Percentiles rank a stretch among this genome's conserved stretches.
Evolutionary conservation across 257 asterid species (phyloP).

Genomic region (Solanum appendiculatum): DNA sequence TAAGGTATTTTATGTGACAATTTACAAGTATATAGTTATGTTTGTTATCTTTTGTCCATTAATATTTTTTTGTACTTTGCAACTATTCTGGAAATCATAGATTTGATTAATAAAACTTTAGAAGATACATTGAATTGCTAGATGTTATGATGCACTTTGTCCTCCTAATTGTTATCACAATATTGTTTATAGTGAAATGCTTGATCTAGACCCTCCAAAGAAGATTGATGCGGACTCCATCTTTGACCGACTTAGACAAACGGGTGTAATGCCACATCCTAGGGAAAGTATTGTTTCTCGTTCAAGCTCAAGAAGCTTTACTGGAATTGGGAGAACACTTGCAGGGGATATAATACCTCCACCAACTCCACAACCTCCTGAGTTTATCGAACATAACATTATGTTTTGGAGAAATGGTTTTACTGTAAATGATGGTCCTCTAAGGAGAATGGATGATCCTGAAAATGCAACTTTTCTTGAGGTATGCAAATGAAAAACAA

Average conservation of each 20-base stretch:
- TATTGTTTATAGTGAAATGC: conserved; percentile 60
- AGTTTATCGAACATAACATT: conserved; percentile 60
- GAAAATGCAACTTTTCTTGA: conserved; percentile 68
- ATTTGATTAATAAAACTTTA: too few species aligned
- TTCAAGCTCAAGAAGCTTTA: conserved; percentile 63
- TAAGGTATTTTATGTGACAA: too few species aligned
- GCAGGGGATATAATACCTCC: conserved; percentile 50
- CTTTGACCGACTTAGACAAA: conserved; percentile 37
- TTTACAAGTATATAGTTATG: too few species aligned
- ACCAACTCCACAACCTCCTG: conserved; percentile 62
- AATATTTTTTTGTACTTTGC: too few species aligned
- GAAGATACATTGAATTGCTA: too few species aligned
- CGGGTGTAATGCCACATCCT: conserved; percentile 59
- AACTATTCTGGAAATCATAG: too few species aligned
- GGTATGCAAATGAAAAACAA: conserved; percentile 25
- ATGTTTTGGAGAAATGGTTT: conserved; percentile 97
- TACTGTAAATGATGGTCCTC: conserved; percentile 80
- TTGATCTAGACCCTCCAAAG: conserved; percentile 37
- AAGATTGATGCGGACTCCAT: conserved; percentile 24
- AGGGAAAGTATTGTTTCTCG: conserved; percentile 46
- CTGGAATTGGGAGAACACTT: conserved; percentile 78
- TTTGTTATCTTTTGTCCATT: too few species aligned
- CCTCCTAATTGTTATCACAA: background rate
- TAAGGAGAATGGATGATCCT: conserved; percentile 90
- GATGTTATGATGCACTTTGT: too few species aligned